Evolutionary conservation across 2,329 filamentous ascomycete species (phyloP), one percentile per base, ranked within the genome.

Genomic region (Diaporthe vexans): DNA sequence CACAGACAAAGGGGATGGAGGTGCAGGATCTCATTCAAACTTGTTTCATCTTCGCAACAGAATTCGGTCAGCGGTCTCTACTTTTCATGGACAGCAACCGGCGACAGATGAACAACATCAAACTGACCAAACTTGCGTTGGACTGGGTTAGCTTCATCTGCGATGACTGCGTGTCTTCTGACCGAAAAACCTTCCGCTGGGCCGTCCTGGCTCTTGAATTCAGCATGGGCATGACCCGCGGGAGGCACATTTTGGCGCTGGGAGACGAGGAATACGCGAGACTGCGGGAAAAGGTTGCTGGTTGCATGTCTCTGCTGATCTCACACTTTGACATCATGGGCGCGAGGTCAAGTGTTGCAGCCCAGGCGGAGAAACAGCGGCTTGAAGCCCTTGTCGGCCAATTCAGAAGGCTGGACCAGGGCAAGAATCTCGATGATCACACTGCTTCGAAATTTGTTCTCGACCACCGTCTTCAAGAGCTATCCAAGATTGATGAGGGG

Each of bases 321-420:
- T 98, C 95, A 13, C 97, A 99, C 83, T 99, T 99, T 80, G 97
- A 99, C 83, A 98, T 99, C 83, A 98, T 99, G 94, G 97, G 97
- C 33, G 97, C 97, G 35, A 92, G 96, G 79, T 98, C 95, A 9
- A 98, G 93, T 56, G 89, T 98, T 76, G 97, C 97, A 15, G 97
- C 97, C 6, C 95, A 98, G 84, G 95, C 95, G 2, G 97, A 99
- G 84, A 95, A 95, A 82, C 94, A 97, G 81, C 91, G 94, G 57
- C 89, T 95, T 77, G 96, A 98, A 79, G 93, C 94, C 37, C 87
- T 95, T 74, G 90, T 93, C 71, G 92, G 93, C 37, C 93, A 95
- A 80, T 91, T 94, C 79, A 90, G 93, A 76, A 92, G 92, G 79
- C 88, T 97, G 77, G 95, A 97, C 80, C 92, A 95, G 79, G 94